Conservation (phyloP, 1,284 basidiomycete genomes). For the Tranzscheliella williamsii region DNA sequence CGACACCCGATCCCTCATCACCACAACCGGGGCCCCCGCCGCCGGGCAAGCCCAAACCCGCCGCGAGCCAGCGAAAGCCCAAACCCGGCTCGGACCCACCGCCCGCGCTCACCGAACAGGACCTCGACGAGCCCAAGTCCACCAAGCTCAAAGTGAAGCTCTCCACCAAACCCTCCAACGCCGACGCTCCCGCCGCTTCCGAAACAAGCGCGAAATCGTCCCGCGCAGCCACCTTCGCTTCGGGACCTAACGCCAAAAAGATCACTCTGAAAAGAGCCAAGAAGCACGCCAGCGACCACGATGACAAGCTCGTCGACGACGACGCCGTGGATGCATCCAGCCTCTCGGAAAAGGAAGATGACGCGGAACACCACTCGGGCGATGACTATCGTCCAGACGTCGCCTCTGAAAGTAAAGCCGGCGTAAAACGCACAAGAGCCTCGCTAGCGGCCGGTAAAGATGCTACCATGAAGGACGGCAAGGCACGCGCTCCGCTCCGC, state of each 20-base stretch:
- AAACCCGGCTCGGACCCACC: no score
- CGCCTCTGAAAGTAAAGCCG: background rate
- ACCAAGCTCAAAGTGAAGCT: no score
- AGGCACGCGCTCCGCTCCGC: background rate
- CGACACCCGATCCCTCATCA: background rate
- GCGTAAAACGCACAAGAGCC: background rate
- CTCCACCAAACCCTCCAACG: background rate
- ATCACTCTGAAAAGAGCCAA: background rate
- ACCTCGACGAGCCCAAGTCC: no score
- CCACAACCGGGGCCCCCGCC: conserved; percentile 8
- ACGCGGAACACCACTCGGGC: background rate
- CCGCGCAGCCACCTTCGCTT: background rate
- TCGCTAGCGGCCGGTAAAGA: background rate
- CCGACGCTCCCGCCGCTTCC: background rate
- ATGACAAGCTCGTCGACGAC: background rate
- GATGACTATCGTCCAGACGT: background rate
- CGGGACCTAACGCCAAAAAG: no score
- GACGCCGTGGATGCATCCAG: background rate
- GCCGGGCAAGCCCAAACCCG: background rate
- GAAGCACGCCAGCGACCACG: background rate
- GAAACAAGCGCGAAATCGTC: background rate
- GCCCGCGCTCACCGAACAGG: no score
- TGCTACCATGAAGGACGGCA: background rate
- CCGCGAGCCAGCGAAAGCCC: background rate
- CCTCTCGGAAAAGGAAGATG: no score